phyloP scores from a whole-genome alignment of 1,284 basidiomycete genomes.

The Athelia psychrophila region DNA sequence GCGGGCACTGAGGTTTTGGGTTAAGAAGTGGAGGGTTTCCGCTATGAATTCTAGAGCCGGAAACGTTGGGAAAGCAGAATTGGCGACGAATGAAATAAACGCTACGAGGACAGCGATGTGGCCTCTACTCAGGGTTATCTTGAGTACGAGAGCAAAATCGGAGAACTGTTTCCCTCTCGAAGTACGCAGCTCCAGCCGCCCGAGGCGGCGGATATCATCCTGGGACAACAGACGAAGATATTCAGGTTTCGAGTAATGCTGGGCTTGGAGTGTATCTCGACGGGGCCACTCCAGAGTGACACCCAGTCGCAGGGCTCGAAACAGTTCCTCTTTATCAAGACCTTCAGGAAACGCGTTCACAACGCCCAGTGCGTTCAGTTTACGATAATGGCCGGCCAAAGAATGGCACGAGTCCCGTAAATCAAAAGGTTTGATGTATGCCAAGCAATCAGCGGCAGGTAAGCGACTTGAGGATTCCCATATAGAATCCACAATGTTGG shows the following conservation, averaged over 20 bases:
- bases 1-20: neutral
- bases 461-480: neutral
- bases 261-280: neutral
- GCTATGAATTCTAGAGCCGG: neutral
- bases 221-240: neutral
- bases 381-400: neutral
- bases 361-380: neutral
- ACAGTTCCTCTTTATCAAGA: neutral
- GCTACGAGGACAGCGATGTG: neutral
- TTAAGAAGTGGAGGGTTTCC: slow-evolving; percentile 1
- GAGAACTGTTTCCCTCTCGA: neutral
- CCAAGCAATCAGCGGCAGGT: neutral
- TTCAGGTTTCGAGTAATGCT: neutral
- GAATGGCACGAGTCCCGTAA: neutral
- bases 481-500: neutral
- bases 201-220: neutral
- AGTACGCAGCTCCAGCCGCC: neutral
- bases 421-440: neutral
- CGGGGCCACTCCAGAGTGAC: neutral
- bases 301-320: neutral
- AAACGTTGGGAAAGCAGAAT: neutral
- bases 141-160: neutral
- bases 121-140: neutral
- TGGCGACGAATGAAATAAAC: neutral
- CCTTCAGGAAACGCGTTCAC: neutral